Evolutionary conservation across 305 asterid genomes (phyloP).

Genomic region (Solanum chacoense): DNA sequence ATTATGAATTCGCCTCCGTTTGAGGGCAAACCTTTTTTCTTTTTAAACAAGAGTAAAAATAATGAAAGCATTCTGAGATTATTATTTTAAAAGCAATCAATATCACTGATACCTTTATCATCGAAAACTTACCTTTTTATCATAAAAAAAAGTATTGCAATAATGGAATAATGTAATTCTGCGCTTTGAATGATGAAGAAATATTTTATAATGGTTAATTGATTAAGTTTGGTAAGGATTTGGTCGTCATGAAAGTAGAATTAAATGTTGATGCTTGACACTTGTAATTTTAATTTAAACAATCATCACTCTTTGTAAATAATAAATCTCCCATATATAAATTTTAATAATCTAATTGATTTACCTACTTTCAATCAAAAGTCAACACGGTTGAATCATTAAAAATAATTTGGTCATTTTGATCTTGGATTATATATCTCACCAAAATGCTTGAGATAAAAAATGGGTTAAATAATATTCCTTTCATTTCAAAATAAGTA

Average conservation of each 20-base stretch:
- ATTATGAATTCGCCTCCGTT: no score
- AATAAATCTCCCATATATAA: not conserved
- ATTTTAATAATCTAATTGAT: not conserved
- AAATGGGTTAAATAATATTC: not conserved
- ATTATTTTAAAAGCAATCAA: not conserved
- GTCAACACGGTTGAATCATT: not conserved
- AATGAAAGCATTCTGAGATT: not conserved
- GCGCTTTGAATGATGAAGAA: not conserved
- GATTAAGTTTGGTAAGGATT: slow-evolving; percentile 1
- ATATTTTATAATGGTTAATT: not conserved
- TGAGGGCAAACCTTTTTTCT: not conserved
- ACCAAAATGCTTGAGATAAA: not conserved
- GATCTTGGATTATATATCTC: not conserved
- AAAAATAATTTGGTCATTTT: not conserved
- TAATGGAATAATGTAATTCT: not conserved
- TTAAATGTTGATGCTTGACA: not conserved
- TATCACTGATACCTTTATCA: not conserved
- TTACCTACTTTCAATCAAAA: not conserved
- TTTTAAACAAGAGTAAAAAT: not conserved
- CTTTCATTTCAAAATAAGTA: no score
- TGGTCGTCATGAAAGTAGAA: not conserved
- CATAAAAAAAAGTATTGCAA: not conserved
- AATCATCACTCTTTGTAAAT: not conserved
- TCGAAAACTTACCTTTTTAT: not conserved
- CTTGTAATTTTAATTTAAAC: not conserved